Percentiles rank a stretch among this genome's conserved stretches.
Conservation (phyloP, 352 stramenopile genomes). For the Pythium sp. region DNA sequence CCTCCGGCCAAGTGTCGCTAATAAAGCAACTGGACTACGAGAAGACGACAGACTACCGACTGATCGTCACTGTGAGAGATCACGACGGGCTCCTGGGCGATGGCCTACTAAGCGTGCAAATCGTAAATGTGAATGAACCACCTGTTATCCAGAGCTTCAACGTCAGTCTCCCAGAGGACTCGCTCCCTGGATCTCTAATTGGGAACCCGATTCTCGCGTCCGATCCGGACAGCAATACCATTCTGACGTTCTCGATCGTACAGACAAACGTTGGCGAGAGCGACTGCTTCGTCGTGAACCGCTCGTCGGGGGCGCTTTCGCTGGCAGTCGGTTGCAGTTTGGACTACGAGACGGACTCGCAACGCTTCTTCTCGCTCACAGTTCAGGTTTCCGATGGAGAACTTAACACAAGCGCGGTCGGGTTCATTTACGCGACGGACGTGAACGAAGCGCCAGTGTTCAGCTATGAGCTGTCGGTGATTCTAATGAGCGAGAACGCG, state of each 20-base stretch:
- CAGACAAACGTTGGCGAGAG: conserved; percentile 6
- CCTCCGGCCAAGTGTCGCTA: conserved; percentile 7
- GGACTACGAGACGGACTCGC: conserved; percentile 24
- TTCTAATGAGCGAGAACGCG: conserved; percentile 1
- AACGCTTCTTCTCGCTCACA: conserved; percentile 21
- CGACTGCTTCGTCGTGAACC: conserved; percentile 8
- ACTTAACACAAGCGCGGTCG: conserved; percentile 16
- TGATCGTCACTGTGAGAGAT: conserved; percentile 8
- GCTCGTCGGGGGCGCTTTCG: conserved; percentile 2
- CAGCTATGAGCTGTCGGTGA: neutral
- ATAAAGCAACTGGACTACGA: conserved; percentile 7
- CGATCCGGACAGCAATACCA: conserved; percentile 2
- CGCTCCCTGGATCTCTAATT: neutral
- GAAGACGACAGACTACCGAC: neutral
- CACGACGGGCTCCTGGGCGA: neutral
- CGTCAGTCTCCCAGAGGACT: conserved; percentile 5
- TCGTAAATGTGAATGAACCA: conserved; percentile 10
- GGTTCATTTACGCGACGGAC: conserved; percentile 30
- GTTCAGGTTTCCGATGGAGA: conserved; percentile 38
- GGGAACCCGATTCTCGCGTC: neutral
- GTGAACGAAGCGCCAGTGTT: conserved; percentile 37
- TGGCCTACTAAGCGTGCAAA: neutral
- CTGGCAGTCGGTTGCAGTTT: conserved; percentile 11
- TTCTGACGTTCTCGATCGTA: conserved; percentile 9
- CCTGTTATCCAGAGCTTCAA: conserved; percentile 7